Base-by-base conservation (phyloP, 2,329 filamentous ascomycete genomes). In the Chaetoscypha palmicola region DNA sequence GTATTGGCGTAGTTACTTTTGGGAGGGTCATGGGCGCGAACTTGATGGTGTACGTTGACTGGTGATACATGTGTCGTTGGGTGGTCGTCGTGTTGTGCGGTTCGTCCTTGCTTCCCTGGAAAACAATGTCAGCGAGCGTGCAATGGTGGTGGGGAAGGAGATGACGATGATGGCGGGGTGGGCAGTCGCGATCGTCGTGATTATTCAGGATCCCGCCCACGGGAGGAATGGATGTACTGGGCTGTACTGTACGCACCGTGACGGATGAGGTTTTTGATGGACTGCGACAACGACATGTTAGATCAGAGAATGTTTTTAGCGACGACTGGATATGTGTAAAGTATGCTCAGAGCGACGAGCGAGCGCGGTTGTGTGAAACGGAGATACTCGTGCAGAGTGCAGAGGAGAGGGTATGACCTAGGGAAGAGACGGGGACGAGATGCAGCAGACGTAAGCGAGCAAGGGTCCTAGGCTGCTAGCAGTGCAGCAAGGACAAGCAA, bases 181-280 rank as follows among this genome's bases (percentile, higher is more conserved):
- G n/a, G 24, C 22, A 20, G 19, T 19, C 16, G 38, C 21, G 17
- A 22, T 37, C 32, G 38, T 36, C 19, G 36, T 43, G 36, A 28
- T 41, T 43, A 21, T 26, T 38, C n/a, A n/a, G n/a, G n/a, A n/a
- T n/a, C n/a, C n/a, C n/a, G n/a, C n/a, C n/a, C 24, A 23, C 42
- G 46, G 31, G 33, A 44, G 14, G 34, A 19, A 21, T 24, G 12
- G 23, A n/a, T n/a, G n/a, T n/a, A n/a, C n/a, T n/a, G n/a, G n/a
- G n/a, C n/a, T n/a, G n/a, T n/a, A n/a, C n/a, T n/a, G 19, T 28
- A 59, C 71, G 45, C 69, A 81, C 77, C 91, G 73, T 96, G 91
- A 55, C 91, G 86, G 68, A 97, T 92, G 68, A 97, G 94, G 68
- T 96, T 96, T 70, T 97, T 96, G 59, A 96, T 79, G 64, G 92